Base-by-base conservation (phyloP, 345 rosid genomes). In the Pugionium cornutum region DNA sequence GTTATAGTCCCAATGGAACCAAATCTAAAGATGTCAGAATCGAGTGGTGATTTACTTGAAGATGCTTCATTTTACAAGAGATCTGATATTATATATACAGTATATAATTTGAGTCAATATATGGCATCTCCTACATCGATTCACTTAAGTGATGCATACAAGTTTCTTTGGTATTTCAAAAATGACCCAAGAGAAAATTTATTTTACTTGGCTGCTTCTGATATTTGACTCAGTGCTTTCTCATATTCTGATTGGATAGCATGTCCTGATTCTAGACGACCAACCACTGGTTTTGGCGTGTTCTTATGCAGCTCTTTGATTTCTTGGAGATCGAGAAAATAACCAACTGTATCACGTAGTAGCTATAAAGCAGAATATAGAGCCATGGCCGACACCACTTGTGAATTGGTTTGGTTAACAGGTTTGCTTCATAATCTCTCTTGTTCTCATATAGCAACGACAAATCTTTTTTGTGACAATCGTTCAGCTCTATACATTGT, bases 361-460 rank as follows among this genome's bases (percentile, higher is more conserved):
- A 58, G 50, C 4, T 11, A n/a, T 2, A 50, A 58, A 27, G 31
- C 50, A 25, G 44, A 58, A 25, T 58, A 40, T 58, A 39, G 64
- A 4, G 44, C 64, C 4, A 25, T 58, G 30, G 18, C 64, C 0
- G n/a, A 58, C 8, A 4, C 32, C 1, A 48, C 53, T 1, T 48
- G 53, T 48, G 53, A 48, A 2, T 6, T 37, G 8, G 2, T 26
- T 5, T 37, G 45, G 49, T 1, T 42, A 3, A 29, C 33, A 41
- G 2, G 2, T 58, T 2, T 58, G 18, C 34, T 58, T 1, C 7
- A 8, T 4, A 9, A 26, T 10, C 25, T 42, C 1, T 6, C 27
- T 58, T 39, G 48, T 18, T 2, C 2, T 40, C 34, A 2, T 0
- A 27, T 2, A 2, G 3, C 26, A 3, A 25, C 62, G 2, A 8